phyloP scores from a whole-genome alignment of 2,329 filamentous ascomycete genomes.

The Alternaria sp. region DNA sequence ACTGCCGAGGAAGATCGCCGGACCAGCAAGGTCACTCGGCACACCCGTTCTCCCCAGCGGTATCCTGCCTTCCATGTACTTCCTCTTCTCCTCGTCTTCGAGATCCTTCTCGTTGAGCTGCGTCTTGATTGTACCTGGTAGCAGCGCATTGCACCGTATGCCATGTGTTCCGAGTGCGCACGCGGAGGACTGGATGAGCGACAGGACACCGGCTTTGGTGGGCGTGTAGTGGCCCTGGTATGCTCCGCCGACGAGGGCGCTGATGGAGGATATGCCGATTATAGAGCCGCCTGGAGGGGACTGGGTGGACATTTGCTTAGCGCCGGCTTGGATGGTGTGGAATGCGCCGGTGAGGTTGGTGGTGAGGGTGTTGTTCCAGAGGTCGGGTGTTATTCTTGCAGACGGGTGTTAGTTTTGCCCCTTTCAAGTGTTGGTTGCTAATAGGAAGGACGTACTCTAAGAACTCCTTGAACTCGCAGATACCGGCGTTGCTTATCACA shows the following conservation, averaged over 20 bases:
- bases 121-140: conserved; percentile 83
- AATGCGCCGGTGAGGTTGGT: conserved; percentile 91
- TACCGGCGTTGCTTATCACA: conserved; percentile 86
- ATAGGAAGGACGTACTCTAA: conserved; percentile 61
- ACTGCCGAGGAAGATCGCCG: conserved; percentile 83
- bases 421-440: not conserved
- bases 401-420: not conserved
- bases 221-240: conserved; percentile 83
- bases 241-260: conserved; percentile 77
- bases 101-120: conserved; percentile 86
- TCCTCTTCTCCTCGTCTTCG: conserved; percentile 71
- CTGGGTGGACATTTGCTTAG: conserved; percentile 75
- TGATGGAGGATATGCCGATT: conserved; percentile 76
- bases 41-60: conserved; percentile 63
- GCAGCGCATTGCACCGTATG: conserved; percentile 81
- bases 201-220: conserved; percentile 82
- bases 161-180: conserved; percentile 76
- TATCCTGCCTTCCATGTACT: conserved; percentile 81
- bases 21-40: conserved; percentile 76
- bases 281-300: conserved; percentile 75
- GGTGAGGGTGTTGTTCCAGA: conserved; percentile 73
- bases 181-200: conserved; percentile 82
- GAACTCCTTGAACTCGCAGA: conserved; percentile 89
- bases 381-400: conserved; percentile 66
- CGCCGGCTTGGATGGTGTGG: conserved; percentile 83